These are phyloP conservation scores for Mesostigma viride DNA, from an alignment of 139 green algal genomes.

Conservation along the genomic window DNA sequence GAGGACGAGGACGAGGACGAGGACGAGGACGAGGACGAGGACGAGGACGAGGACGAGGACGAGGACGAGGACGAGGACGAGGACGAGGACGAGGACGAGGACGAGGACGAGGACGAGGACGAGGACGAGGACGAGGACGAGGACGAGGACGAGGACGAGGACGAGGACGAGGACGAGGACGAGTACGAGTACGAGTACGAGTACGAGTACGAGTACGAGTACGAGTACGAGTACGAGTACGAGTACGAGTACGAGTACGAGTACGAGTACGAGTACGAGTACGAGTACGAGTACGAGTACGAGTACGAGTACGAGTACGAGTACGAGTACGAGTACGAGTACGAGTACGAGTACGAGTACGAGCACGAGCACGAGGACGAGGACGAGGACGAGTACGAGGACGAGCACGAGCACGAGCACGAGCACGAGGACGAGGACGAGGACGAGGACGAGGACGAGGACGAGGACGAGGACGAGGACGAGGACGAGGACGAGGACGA, in stretches of 20 bases:
- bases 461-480: slow-evolving; percentile 3
- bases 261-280: not conserved
- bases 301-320: not conserved
- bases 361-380: not conserved
- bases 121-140: not conserved
- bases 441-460: not conserved
- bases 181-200: not conserved
- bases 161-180: not conserved
- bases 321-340: not conserved
- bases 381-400: slow-evolving; percentile 2
- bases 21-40: slow-evolving; percentile 3
- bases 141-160: slow-evolving; percentile 1
- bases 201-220: not conserved
- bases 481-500: slow-evolving; percentile 7
- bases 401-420: slow-evolving; percentile 1
- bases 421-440: not conserved
- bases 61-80: not conserved
- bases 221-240: not conserved
- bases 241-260: not conserved
- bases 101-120: not conserved
- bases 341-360: not conserved
- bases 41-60: not conserved
- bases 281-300: not conserved
- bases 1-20: not conserved
- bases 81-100: not conserved